phyloP scores from a whole-genome alignment of 768 basidiomycete genomes.

The Goffeauzyma gilvescens region DNA sequence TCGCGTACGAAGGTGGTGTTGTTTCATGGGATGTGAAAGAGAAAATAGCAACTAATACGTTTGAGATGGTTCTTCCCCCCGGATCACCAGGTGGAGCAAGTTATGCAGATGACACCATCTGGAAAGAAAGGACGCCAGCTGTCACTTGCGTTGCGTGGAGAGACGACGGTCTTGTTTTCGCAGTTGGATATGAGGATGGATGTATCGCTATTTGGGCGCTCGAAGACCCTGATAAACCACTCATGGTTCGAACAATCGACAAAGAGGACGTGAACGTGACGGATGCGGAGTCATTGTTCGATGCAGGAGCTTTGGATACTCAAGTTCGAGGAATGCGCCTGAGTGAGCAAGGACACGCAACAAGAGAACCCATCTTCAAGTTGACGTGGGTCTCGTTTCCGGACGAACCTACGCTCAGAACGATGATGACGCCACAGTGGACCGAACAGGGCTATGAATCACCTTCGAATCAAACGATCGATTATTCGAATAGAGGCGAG shows the following conservation, averaged over 20 bases:
- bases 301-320: conserved; percentile 28
- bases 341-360: conserved; percentile 12
- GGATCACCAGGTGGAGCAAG: conserved; percentile 64
- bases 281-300: conserved; percentile 34
- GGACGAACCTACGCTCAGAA: conserved; percentile 33
- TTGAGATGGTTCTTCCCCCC: conserved; percentile 52
- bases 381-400: conserved; percentile 64
- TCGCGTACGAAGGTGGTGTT: conserved; percentile 53
- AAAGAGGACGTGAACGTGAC: conserved; percentile 35
- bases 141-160: conserved; percentile 56
- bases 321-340: conserved; percentile 10
- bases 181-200: conserved; percentile 63
- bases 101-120: conserved; percentile 47
- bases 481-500: conserved; percentile 42
- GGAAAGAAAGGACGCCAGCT: conserved; percentile 48
- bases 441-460: conserved; percentile 19
- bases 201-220: conserved; percentile 65
- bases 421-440: conserved; percentile 30
- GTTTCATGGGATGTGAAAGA: conserved; percentile 34
- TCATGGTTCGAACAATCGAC: conserved; percentile 51
- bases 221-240: conserved; percentile 55
- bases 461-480: conserved; percentile 23
- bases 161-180: conserved; percentile 54
- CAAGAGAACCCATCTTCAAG: conserved; percentile 65
- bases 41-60: conserved; percentile 37